Conservation (phyloP, 495 filamentous ascomycete genomes). For the Glutinoglossum americanum region DNA sequence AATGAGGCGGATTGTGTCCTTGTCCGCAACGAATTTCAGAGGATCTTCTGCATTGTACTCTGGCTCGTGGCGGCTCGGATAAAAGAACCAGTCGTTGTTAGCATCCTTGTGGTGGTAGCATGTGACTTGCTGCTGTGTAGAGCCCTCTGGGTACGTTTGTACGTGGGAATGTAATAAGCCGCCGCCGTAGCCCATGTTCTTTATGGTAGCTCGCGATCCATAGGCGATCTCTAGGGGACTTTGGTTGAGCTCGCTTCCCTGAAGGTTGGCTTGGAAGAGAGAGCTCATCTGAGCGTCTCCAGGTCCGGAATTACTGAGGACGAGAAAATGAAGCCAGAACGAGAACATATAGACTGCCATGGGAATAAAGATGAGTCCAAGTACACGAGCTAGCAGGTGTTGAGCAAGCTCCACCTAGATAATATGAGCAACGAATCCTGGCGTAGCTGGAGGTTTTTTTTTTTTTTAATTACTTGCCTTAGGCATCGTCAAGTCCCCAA, state of each 20-base stretch:
- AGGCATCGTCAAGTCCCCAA: conserved; percentile 81
- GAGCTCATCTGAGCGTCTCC: conserved; percentile 99
- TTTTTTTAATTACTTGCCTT: conserved; percentile 40
- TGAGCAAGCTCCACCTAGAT: conserved; percentile 42
- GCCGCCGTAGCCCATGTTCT: conserved; percentile 98
- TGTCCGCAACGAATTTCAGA: conserved; percentile 56
- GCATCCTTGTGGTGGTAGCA: conserved; percentile 99
- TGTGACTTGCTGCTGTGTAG: conserved; percentile 84
- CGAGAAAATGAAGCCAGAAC: conserved; percentile 80
- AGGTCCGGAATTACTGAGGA: conserved; percentile 83
- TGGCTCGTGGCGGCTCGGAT: conserved; percentile 58
- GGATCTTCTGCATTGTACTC: conserved; percentile 49
- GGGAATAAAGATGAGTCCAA: conserved; percentile 76
- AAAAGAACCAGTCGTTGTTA: conserved; percentile 99
- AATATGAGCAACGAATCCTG: neutral
- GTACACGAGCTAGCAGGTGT: conserved; percentile 58
- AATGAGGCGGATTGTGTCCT: conserved; percentile 64
- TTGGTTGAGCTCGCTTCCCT: conserved; percentile 78
- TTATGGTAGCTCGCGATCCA: conserved; percentile 79
- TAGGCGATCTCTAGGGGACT: conserved; percentile 79
- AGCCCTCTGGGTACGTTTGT: conserved; percentile 90
- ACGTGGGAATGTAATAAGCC: conserved; percentile 95
- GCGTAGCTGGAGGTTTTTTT: neutral
- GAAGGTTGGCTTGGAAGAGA: conserved; percentile 89
- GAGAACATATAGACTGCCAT: conserved; percentile 79